These are phyloP conservation scores for Pythium pyrilobum DNA, from an alignment of 352 stramenopile genomes.

Conservation along the genomic window DNA sequence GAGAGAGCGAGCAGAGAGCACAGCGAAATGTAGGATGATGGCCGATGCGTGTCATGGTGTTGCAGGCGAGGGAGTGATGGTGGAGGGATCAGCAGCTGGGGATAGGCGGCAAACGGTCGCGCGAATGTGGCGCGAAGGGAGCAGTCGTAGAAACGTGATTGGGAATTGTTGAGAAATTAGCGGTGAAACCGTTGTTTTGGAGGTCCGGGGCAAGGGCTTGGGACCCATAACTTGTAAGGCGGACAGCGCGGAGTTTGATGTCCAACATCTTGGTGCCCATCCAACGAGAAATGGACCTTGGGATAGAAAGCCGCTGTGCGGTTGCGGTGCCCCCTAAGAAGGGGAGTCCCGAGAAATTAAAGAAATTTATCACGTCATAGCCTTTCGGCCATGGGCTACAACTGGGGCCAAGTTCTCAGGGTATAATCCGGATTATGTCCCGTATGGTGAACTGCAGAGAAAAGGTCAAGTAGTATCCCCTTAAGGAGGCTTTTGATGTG, in stretches of 20 bases:
- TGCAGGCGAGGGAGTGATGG: slow-evolving; percentile 1
- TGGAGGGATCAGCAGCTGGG: background rate
- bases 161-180: background rate
- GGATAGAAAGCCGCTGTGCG: background rate
- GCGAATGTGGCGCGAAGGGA: background rate
- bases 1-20: too few species aligned
- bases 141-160: background rate
- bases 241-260: too few species aligned
- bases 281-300: too few species aligned
- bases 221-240: too few species aligned
- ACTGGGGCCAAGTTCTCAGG: background rate
- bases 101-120: background rate
- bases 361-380: slow-evolving; percentile 83
- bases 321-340: slow-evolving; percentile 1
- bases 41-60: slow-evolving; percentile 10
- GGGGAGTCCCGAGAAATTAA: slow-evolving; percentile 82
- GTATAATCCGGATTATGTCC: background rate
- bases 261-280: too few species aligned
- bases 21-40: background rate
- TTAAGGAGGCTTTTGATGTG: too few species aligned
- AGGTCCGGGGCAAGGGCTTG: too few species aligned
- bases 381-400: slow-evolving; percentile 45
- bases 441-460: background rate
- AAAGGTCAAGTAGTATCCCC: too few species aligned
- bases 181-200: too few species aligned